Base-by-base conservation (phyloP, 352 stramenopile genomes). In the Chrysophaeum taylorii region DNA sequence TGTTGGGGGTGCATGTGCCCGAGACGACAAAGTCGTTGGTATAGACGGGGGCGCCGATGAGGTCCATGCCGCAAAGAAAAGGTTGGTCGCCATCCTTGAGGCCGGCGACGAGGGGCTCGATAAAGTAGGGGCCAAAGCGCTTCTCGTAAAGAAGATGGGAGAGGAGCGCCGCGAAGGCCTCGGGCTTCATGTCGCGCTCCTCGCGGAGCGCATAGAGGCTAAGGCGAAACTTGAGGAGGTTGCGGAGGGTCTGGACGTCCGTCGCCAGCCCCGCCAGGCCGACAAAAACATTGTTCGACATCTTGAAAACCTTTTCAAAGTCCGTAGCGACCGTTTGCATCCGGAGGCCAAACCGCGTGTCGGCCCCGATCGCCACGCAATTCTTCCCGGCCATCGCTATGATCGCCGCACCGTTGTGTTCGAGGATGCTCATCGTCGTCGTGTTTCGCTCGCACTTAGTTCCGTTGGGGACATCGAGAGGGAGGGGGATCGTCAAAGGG, bases 381-480 rank as follows among this genome's bases (percentile, higher is more conserved):
- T 98, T 91, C 79, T 99, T 98, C 71, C 96, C 96, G 31, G 92
- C 88, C 95, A 99, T 99, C 71, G 92, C 95, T 76, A 99, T 96
- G 71, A 98, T 96, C 63, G 94, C 95, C 62, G 89, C 89, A 73
- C 96, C 96, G 81, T 99, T 99, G 84, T 98, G 98, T 78, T 94
- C 93, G 50, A 89, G 76, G 75, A 89, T 87, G 12, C 80, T 86
- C 83, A 66, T 66, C 33, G n/a, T 63, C 7, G n/a, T n/a, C n/a
- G n/a, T n/a, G n/a, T n/a, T n/a, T n/a, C n/a, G n/a, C n/a, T n/a
- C n/a, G n/a, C n/a, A n/a, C n/a, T n/a, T n/a, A n/a, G n/a, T n/a
- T n/a, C n/a, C n/a, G n/a, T n/a, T n/a, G n/a, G n/a, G n/a, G n/a
- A n/a, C n/a, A n/a, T n/a, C n/a, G n/a, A n/a, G n/a, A n/a, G n/a